Evolutionary conservation across 352 stramenopile species (phyloP).

Genomic region (Phytophthora pini): DNA sequence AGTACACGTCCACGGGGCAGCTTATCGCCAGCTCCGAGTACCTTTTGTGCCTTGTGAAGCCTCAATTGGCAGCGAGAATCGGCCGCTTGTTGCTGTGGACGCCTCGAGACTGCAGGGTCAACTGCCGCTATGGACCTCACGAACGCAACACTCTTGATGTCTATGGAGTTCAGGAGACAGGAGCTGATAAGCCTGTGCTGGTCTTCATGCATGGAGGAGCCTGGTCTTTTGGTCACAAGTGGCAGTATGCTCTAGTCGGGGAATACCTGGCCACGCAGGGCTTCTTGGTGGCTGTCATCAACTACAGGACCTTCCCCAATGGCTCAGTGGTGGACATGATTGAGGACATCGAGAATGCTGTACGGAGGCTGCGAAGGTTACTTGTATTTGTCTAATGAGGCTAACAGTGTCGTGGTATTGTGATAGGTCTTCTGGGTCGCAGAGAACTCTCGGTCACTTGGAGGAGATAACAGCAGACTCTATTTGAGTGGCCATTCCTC

Average conservation of each 20-base stretch:
- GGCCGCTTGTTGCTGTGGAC: slow-evolving; percentile 52
- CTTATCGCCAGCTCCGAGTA: slow-evolving; percentile 62
- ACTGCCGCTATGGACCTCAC: slow-evolving; percentile 56
- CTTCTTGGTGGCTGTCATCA: slow-evolving; percentile 87
- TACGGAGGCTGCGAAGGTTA: slow-evolving; percentile 24
- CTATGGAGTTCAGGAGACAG: slow-evolving; percentile 47
- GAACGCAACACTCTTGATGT: slow-evolving; percentile 67
- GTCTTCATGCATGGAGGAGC: slow-evolving; percentile 93
- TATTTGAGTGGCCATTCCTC: slow-evolving; percentile 77
- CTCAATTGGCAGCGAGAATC: slow-evolving; percentile 50
- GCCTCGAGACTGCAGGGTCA: slow-evolving; percentile 27
- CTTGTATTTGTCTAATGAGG: not conserved
- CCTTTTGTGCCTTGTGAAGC: slow-evolving; percentile 64
- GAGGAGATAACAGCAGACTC: slow-evolving; percentile 56
- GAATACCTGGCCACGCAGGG: slow-evolving; percentile 60
- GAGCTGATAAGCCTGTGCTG: slow-evolving; percentile 66
- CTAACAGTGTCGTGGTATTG: slow-evolving; percentile 10
- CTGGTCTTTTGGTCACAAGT: slow-evolving; percentile 85
- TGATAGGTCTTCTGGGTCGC: slow-evolving; percentile 64
- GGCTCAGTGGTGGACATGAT: slow-evolving; percentile 89
- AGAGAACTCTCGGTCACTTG: slow-evolving; percentile 49
- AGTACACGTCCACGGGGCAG: slow-evolving; percentile 58
- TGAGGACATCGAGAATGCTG: slow-evolving; percentile 82
- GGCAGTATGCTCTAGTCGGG: slow-evolving; percentile 77
- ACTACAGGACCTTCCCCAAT: slow-evolving; percentile 92